Evolutionary conservation across 1,284 basidiomycete species (phyloP).

Genomic region (Ustilago tritici): DNA sequence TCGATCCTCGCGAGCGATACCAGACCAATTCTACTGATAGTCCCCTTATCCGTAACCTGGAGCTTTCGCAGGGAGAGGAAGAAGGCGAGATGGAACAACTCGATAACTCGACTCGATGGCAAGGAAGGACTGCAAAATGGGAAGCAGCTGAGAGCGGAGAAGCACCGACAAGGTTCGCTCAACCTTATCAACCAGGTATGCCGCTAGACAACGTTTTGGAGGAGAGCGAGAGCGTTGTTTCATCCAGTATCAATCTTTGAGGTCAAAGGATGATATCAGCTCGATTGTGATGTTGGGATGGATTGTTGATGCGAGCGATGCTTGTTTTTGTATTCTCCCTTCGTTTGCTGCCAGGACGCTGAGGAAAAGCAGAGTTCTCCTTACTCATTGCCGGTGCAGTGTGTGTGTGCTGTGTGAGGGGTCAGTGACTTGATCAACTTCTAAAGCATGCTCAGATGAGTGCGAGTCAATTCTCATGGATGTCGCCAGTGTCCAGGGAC

Average conservation of each 20-base stretch:
- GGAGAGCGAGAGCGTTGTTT: constrained; percentile 58
- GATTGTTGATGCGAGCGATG: no score
- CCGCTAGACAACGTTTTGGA: constrained; percentile 62
- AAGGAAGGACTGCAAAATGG: not conserved
- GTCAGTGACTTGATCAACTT: no score
- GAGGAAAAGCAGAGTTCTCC: no score
- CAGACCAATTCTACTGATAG: constrained; percentile 5
- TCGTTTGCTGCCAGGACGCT: no score
- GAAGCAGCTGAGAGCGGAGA: constrained; percentile 10
- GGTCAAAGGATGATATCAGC: no score
- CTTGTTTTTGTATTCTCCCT: no score
- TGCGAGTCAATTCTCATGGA: no score
- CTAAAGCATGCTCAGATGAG: no score
- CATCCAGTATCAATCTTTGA: constrained; percentile 33
- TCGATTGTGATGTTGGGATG: no score
- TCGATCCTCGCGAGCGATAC: constrained; percentile 18
- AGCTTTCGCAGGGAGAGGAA: not conserved
- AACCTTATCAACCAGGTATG: constrained; percentile 63
- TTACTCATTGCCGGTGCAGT: no score
- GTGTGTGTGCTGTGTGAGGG: no score
- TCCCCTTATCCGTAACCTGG: not conserved
- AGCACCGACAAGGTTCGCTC: constrained; percentile 26
- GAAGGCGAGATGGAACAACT: constrained; percentile 18
- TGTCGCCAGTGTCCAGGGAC: no score
- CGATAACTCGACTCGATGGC: not conserved